phyloP scores from a whole-genome alignment of 177 flowering plant genomes.

The Vitis hybrid region DNA sequence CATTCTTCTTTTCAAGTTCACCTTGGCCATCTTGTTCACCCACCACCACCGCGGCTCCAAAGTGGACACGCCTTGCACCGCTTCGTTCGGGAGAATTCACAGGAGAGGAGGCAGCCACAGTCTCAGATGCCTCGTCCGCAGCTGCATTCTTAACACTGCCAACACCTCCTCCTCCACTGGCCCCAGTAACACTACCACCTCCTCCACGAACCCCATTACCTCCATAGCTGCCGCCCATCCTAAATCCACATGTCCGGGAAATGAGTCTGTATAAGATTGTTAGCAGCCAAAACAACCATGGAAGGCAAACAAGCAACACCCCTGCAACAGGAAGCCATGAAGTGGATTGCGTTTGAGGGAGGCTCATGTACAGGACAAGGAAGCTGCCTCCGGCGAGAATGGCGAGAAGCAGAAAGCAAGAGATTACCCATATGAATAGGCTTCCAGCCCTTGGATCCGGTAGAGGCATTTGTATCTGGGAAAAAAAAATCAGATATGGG shows the following conservation, averaged over 20 bases:
- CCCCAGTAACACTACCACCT: background rate
- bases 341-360: slow-evolving; percentile 23
- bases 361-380: slow-evolving; percentile 25
- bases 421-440: slow-evolving; percentile 30
- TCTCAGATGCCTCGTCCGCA: background rate
- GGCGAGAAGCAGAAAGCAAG: slow-evolving; percentile 18
- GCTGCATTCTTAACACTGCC: background rate
- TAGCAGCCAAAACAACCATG: slow-evolving; percentile 51
- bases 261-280: slow-evolving; percentile 31
- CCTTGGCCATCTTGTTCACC: background rate
- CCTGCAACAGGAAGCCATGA: slow-evolving; percentile 40
- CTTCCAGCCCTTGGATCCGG: slow-evolving; percentile 26
- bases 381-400: slow-evolving; percentile 31
- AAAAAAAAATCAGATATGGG: background rate
- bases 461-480: slow-evolving; percentile 27
- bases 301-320: slow-evolving; percentile 37
- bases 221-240: slow-evolving; percentile 13
- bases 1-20: background rate
- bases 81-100: background rate
- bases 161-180: background rate
- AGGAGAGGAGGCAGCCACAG: background rate
- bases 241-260: slow-evolving; percentile 20
- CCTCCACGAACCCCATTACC: background rate
- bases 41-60: slow-evolving; percentile 5
- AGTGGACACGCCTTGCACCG: background rate